These are phyloP conservation scores for Dipteronia dyeriana DNA, from an alignment of 345 rosid genomes.

Conservation along the genomic window DNA sequence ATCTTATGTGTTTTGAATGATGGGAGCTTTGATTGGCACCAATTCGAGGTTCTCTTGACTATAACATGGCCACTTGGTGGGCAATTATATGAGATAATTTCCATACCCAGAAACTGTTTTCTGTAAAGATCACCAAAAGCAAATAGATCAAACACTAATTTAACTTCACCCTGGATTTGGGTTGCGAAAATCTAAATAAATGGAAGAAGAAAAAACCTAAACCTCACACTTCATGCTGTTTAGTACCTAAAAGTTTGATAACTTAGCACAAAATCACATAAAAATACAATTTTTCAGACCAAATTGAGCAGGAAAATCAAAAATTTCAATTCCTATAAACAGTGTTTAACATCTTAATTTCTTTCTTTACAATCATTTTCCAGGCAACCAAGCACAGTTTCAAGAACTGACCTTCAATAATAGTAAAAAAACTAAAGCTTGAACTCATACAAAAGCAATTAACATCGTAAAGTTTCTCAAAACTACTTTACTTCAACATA, in stretches of 20 bases:
- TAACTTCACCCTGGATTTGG: conserved; percentile 20
- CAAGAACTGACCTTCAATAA: not conserved
- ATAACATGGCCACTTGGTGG: conserved; percentile 36
- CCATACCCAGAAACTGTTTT: conserved; percentile 46
- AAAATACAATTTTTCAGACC: not conserved
- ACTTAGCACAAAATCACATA: not conserved
- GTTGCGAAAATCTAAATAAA: conserved; percentile 8
- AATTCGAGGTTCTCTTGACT: conserved; percentile 27
- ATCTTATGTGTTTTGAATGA: conserved; percentile 22
- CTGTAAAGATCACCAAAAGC: conserved; percentile 36
- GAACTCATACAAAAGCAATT: not conserved
- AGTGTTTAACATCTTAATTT: not conserved
- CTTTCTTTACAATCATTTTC: not conserved
- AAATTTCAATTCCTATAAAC: not conserved
- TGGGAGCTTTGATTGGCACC: conserved; percentile 29
- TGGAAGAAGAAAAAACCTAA: not conserved
- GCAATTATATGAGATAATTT: conserved; percentile 50
- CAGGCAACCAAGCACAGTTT: conserved; percentile 8
- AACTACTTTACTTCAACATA: not conserved
- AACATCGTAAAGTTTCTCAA: not conserved
- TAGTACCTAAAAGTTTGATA: not conserved
- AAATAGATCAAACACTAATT: conserved; percentile 9
- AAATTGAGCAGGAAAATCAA: not conserved
- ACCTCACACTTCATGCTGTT: not conserved
- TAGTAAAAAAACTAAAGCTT: not conserved